Percentiles rank a stretch among this genome's conserved stretches.
Conservation (phyloP, 2,329 filamentous ascomycete species). For the Myriosclerotinia curreyana region DNA sequence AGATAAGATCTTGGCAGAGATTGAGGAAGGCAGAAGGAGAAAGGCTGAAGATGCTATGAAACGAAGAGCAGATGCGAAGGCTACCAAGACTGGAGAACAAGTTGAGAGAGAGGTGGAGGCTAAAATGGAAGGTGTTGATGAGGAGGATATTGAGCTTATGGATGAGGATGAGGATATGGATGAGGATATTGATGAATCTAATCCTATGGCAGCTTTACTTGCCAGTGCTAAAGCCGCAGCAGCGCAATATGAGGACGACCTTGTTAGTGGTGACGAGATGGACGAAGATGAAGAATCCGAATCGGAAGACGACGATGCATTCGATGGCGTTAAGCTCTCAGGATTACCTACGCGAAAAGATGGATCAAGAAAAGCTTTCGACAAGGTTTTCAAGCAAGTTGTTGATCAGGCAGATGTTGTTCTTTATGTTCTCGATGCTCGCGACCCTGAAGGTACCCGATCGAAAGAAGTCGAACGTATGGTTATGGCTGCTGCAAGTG, state of each 20-base stretch:
- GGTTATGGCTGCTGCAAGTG: constrained; percentile 82
- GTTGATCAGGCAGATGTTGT: constrained; percentile 86
- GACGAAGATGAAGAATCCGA: constrained; percentile 52
- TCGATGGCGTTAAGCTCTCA: constrained; percentile 50
- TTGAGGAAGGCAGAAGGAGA: constrained; percentile 78
- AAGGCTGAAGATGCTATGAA: constrained; percentile 77
- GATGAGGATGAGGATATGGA: too few species aligned
- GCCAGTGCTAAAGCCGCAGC: constrained; percentile 80
- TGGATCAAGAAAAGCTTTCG: constrained; percentile 79
- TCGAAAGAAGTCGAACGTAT: constrained; percentile 88
- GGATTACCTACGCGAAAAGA: constrained; percentile 54
- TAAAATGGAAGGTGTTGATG: constrained; percentile 45
- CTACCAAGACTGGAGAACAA: constrained; percentile 55
- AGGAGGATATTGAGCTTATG: constrained; percentile 50
- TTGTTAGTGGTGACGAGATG: constrained; percentile 51
- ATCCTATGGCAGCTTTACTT: constrained; percentile 89
- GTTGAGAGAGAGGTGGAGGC: constrained; percentile 46
- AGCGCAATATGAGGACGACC: constrained; percentile 61
- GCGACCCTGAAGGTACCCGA: constrained; percentile 85
- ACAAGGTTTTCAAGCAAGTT: constrained; percentile 94
- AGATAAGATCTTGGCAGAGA: constrained; percentile 88
- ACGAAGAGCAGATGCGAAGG: constrained; percentile 69
- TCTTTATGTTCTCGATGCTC: constrained; percentile 88
- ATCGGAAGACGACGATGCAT: constrained; percentile 46
- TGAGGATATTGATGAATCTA: constrained; percentile 64